These are phyloP conservation scores for Aspergillus puulaauensis DNA, from an alignment of 2,329 filamentous ascomycete species.

Conservation along the genomic window DNA sequence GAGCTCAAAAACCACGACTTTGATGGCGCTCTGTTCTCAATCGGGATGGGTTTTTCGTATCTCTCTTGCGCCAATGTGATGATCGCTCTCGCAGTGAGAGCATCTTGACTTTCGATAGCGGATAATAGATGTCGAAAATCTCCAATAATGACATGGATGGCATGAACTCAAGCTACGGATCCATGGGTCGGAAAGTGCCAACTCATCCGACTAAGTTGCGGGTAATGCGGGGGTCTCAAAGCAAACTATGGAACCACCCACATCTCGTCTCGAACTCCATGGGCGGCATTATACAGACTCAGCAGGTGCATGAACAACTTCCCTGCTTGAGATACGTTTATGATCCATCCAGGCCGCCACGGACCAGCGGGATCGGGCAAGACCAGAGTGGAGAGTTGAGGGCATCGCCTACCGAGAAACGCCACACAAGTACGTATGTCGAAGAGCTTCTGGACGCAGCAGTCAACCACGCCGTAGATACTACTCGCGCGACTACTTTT, in stretches of 20 bases:
- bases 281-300: neutral
- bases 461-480: neutral
- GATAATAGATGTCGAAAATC: neutral
- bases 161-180: neutral
- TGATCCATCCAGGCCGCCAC: neutral
- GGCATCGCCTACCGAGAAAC: neutral
- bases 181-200: conserved; percentile 5
- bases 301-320: neutral
- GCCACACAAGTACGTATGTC: neutral
- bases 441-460: neutral
- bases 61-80: neutral
- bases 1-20: neutral
- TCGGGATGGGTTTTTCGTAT: neutral
- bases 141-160: neutral
- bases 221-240: conserved; percentile 12
- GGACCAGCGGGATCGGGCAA: neutral
- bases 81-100: neutral
- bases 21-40: neutral
- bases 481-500: neutral
- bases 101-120: neutral
- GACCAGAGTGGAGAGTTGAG: neutral
- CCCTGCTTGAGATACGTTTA: neutral
- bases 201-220: conserved; percentile 13
- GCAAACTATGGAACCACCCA: conserved; percentile 18
- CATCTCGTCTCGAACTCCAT: conserved; percentile 12